Evolutionary conservation across 2,329 filamentous ascomycete genomes (phyloP).

Genomic region (Aaosphaeria pasadenensis): DNA sequence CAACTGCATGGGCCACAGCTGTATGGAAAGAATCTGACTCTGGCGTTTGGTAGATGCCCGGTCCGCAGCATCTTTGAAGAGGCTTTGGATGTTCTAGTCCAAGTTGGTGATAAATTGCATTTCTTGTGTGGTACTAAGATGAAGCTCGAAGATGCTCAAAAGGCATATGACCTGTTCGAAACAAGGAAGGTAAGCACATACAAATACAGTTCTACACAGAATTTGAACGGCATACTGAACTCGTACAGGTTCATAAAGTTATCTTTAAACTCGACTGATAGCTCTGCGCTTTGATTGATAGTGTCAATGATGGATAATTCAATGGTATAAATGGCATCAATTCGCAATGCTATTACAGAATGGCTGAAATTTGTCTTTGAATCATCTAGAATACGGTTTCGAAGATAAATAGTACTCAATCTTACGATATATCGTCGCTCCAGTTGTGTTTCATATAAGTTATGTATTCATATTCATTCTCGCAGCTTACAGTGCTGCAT

Average conservation of each 20-base stretch:
- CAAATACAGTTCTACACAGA: too few species aligned
- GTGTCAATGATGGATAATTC: not conserved
- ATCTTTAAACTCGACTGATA: constrained; percentile 39
- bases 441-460: too few species aligned
- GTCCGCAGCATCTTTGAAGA: constrained; percentile 43
- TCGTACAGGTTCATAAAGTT: constrained; percentile 41
- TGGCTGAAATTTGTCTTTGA: too few species aligned
- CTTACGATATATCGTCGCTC: too few species aligned
- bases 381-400: too few species aligned
- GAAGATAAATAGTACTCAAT: too few species aligned
- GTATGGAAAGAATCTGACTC: constrained; percentile 49
- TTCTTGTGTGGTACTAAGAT: constrained; percentile 55
- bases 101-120: not conserved
- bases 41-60: constrained; percentile 51
- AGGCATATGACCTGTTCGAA: constrained; percentile 53
- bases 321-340: too few species aligned
- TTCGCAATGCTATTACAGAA: too few species aligned
- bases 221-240: too few species aligned
- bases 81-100: not conserved
- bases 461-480: too few species aligned
- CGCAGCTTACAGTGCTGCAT: too few species aligned
- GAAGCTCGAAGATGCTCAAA: constrained; percentile 48
- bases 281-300: not conserved
- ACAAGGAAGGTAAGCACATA: constrained; percentile 43
- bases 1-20: constrained; percentile 47